A percentile compares a stretch with the other conserved stretches of the same genome.
These are phyloP conservation scores for Boletus insuetus DNA, from an alignment of 768 basidiomycete species.

Conservation along the genomic window DNA sequence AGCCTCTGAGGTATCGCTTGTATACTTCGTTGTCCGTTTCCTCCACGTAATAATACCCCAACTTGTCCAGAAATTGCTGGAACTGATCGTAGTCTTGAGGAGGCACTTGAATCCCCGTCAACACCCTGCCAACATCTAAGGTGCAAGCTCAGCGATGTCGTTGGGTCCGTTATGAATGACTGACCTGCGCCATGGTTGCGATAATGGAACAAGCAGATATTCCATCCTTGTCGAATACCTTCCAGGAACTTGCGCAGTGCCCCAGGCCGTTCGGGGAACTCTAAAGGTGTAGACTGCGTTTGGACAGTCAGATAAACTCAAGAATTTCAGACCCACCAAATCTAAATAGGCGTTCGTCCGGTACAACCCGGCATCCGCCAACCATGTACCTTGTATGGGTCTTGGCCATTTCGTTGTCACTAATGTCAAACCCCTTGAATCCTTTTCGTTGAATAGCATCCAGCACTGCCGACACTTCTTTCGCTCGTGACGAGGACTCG, in stretches of 20 bases:
- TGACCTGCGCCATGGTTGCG: constrained; percentile 94
- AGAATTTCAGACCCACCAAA: constrained; percentile 64
- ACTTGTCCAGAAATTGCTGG: constrained; percentile 65
- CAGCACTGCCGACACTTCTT: constrained; percentile 66
- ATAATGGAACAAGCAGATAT: constrained; percentile 96
- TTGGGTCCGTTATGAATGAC: constrained; percentile 25
- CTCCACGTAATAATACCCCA: constrained; percentile 89
- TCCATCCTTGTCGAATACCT: constrained; percentile 83
- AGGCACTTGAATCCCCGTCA: constrained; percentile 93
- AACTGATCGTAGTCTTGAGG: constrained; percentile 64
- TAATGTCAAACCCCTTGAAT: constrained; percentile 87
- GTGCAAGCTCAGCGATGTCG: not conserved
- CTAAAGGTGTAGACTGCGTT: constrained; percentile 38
- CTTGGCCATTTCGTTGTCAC: constrained; percentile 94
- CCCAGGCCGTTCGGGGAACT: constrained; percentile 93
- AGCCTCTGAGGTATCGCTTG: constrained; percentile 60
- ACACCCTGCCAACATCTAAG: constrained; percentile 85
- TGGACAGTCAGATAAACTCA: not conserved
- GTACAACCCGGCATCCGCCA: constrained; percentile 75
- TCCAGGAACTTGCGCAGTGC: constrained; percentile 89
- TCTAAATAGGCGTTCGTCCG: constrained; percentile 85
- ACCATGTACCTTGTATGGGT: constrained; percentile 94
- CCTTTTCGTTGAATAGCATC: constrained; percentile 57
- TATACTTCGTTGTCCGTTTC: constrained; percentile 91
- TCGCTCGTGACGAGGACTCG: constrained; percentile 47